Conservation (phyloP, 2,329 filamentous ascomycete genomes). For the Colletotrichum melonis region DNA sequence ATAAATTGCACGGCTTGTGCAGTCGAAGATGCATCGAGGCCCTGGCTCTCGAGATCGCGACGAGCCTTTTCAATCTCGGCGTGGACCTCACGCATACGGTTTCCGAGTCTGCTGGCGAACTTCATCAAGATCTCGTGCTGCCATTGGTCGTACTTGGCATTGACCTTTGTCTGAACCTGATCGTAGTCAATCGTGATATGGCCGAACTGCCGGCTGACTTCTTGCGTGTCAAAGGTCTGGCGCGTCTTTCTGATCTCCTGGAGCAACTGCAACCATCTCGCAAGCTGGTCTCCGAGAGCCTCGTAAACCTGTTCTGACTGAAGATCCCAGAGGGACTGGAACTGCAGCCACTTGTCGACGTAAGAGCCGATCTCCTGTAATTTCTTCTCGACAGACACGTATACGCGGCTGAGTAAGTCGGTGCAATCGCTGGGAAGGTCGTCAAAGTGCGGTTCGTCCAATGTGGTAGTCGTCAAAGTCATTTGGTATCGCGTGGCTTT, state of each 20-base stretch:
- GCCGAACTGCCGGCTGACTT: slow-evolving; percentile 91
- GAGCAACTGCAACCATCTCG: slow-evolving; percentile 93
- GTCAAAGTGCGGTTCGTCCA: slow-evolving; percentile 79
- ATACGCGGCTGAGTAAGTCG: slow-evolving; percentile 81
- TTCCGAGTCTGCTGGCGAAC: slow-evolving; percentile 89
- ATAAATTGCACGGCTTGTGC: slow-evolving; percentile 98
- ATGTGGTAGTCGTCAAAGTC: slow-evolving; percentile 75
- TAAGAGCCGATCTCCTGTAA: slow-evolving; percentile 83
- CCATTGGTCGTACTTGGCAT: slow-evolving; percentile 99
- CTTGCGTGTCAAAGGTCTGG: slow-evolving; percentile 96
- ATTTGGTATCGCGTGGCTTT: slow-evolving; percentile 97
- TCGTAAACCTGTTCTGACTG: slow-evolving; percentile 97
- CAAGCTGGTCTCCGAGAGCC: slow-evolving; percentile 88
- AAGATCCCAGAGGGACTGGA: slow-evolving; percentile 98
- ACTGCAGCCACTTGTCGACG: slow-evolving; percentile 98
- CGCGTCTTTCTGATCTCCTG: slow-evolving; percentile 97
- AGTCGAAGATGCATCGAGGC: slow-evolving; percentile 92
- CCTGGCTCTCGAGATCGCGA: slow-evolving; percentile 90
- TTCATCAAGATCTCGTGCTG: slow-evolving; percentile 96
- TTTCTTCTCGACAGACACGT: slow-evolving; percentile 85
- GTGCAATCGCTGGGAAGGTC: slow-evolving; percentile 88
- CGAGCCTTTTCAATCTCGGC: slow-evolving; percentile 92
- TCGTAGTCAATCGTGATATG: slow-evolving; percentile 97
- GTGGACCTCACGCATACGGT: slow-evolving; percentile 91
- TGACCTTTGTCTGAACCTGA: slow-evolving; percentile 98